These are phyloP conservation scores for Gossypium aridum DNA, from an alignment of 441 rosid genomes.

Conservation along the genomic window DNA sequence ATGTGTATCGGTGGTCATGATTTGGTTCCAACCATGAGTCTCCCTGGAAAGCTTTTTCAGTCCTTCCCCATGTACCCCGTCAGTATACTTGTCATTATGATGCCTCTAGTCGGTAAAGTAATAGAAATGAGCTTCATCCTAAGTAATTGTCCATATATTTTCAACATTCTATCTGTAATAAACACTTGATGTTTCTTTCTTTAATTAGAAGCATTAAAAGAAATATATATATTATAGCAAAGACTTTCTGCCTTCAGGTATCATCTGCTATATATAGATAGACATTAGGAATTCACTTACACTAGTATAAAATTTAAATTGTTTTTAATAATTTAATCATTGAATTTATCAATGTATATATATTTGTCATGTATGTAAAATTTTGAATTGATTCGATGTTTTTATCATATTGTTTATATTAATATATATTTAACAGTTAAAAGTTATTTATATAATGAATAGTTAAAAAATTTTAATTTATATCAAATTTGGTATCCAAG, in stretches of 20 bases:
- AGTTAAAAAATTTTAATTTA: too few relatives aligned
- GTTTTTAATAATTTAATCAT: too few relatives aligned
- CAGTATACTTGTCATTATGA: background rate
- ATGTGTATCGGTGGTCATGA: conserved; percentile 19
- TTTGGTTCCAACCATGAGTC: conserved; percentile 10
- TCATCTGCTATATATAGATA: background rate
- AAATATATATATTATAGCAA: background rate
- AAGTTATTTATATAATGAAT: too few relatives aligned
- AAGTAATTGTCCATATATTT: conserved; percentile 6
- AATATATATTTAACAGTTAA: too few relatives aligned
- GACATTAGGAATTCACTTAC: too few relatives aligned
- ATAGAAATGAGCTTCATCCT: background rate
- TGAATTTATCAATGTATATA: too few relatives aligned
- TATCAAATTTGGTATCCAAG: too few relatives aligned
- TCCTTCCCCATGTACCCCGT: background rate
- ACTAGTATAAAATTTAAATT: too few relatives aligned
- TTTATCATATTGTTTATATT: too few relatives aligned
- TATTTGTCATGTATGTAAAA: too few relatives aligned
- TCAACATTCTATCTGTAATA: background rate
- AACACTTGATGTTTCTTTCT: background rate
- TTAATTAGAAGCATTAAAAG: background rate
- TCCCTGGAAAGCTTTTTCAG: background rate
- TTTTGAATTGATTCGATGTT: too few relatives aligned
- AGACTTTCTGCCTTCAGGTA: background rate
- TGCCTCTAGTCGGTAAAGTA: background rate